Base-by-base conservation (phyloP, 2,329 filamentous ascomycete genomes). In the Aureobasidium sp. region DNA sequence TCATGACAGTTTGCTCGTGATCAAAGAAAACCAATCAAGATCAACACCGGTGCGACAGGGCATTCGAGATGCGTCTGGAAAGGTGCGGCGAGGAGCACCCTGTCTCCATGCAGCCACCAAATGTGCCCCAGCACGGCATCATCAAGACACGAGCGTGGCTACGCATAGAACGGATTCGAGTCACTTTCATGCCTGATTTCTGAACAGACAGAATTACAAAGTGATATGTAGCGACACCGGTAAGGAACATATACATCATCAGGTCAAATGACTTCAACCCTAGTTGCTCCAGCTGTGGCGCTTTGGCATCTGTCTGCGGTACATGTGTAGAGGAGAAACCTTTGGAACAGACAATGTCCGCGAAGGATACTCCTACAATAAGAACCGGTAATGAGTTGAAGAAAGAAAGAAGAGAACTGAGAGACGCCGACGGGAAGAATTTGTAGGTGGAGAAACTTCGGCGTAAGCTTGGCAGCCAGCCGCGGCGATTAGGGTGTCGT, bases 311-410 rank as follows among this genome's bases (percentile, higher is more conserved):
- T 49, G 45, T 60, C 57, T 60, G 57, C 57, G 57, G 45, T 60
- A 51, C 55, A 60, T 51, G 45, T 49, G 57, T 51, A 60, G 57
- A 60, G 57, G 57, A 60, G 45, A 60, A 14, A 15, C 57, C 31
- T 51, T 49, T 41, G 57, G 22, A 51, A 57, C 51, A 31, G 27
- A 36, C 53, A 45, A 29, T 45, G 39, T 39, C 41, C 20, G 44
- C 44, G 45, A 49, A 60, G 41, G 57, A 60, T 31, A 49, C 57
- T 60, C 57, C 57, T 60, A 60, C 57, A 60, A 60, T 60, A 60
- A 60, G 45, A 31, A 49, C 57, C 57, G 44, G 57, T 49, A 49
- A 60, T 60, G 57, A 60, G 57, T 59, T 60, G 57, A 60, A 60
- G 36, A 51, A 51, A 60, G 31, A 60, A 60, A 60, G 45, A 51